Evolutionary conservation across 192 early-diverging fungal species (phyloP), one percentile per base, ranked within the genome.

Genomic region (Backusella morwellensis): DNA sequence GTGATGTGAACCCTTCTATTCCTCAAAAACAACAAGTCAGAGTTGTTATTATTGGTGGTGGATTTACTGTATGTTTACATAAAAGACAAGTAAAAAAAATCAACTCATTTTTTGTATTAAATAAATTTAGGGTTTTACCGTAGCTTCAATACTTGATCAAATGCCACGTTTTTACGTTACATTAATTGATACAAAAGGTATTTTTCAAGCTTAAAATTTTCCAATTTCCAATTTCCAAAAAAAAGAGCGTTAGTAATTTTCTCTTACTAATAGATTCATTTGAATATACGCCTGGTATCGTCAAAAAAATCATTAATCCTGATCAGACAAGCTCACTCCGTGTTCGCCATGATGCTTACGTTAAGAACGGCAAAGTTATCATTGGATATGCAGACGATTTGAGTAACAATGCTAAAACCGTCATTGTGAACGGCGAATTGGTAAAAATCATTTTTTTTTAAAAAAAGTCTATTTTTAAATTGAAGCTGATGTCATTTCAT

Each of bases 161-260:
- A 83, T 83, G 82, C 72, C 75, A n/a, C 41, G 54, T 40, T 83
- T 83, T 42, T 72, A 83, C 54, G 78, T 83, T 12, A 77, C 75
- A 2, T 59, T 83, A 11, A 79, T 83, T 63, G 82, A 83, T 63
- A 79, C 66, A 21, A 83, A 83, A 75, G 82, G 82, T 83, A 76
- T 74, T 14, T 23, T 72, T 66, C 35, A 11, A 75, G 1, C 12
- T 29, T 75, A 21, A 56, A 44, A 19, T 12, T 6, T 35, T 44
- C 15, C 42, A 44, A 4, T 14, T 44, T 44, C 15, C 4, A 63
- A 32, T 32, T 1, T 32, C 32, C 32, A 32, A 32, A 29, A 11
- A 69, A 12, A 69, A 42, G 7, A 6, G 6, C 44, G 9, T 40
- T 73, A 35, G 6, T 76, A 5, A 38, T 70, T 68, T 47, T 36